Evolutionary conservation across 1,284 basidiomycete species (phyloP).

Genomic region (Sutorius eximius): DNA sequence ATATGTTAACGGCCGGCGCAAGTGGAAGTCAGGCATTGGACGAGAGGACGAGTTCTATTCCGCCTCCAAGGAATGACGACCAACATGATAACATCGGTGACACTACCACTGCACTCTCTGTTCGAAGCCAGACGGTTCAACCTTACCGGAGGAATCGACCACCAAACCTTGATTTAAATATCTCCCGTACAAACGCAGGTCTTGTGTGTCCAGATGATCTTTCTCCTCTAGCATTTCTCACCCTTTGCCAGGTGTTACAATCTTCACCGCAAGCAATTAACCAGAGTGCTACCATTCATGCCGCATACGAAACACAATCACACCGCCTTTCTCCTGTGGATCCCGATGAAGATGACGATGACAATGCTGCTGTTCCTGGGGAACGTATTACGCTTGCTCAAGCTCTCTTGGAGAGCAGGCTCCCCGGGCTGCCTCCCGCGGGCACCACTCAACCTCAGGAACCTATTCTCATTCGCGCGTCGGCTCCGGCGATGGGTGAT

Average conservation of each 20-base stretch:
- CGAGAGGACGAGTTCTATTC: constrained; percentile 69
- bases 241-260: constrained; percentile 59
- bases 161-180: constrained; percentile 60
- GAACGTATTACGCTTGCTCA: constrained; percentile 71
- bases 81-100: constrained; percentile 13
- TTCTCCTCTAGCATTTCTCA: constrained; percentile 62
- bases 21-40: constrained; percentile 78
- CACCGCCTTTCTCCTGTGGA: constrained; percentile 39
- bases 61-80: constrained; percentile 27
- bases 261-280: constrained; percentile 36
- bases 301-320: constrained; percentile 17
- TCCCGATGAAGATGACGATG: constrained; percentile 65
- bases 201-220: constrained; percentile 46
- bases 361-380: constrained; percentile 35
- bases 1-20: constrained; percentile 72
- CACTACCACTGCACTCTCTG: constrained; percentile 25
- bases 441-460: constrained; percentile 66
- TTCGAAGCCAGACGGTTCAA: constrained; percentile 33
- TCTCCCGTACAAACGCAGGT: constrained; percentile 40
- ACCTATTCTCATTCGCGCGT: constrained; percentile 57
- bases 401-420: constrained; percentile 71
- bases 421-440: constrained; percentile 68
- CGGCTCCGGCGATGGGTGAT: constrained; percentile 38
- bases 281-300: constrained; percentile 10
- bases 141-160: constrained; percentile 54